Percentiles rank a stretch among this genome's conserved stretches.
phyloP scores from a whole-genome alignment of 257 asterid species.

The Capsicum pubescens region DNA sequence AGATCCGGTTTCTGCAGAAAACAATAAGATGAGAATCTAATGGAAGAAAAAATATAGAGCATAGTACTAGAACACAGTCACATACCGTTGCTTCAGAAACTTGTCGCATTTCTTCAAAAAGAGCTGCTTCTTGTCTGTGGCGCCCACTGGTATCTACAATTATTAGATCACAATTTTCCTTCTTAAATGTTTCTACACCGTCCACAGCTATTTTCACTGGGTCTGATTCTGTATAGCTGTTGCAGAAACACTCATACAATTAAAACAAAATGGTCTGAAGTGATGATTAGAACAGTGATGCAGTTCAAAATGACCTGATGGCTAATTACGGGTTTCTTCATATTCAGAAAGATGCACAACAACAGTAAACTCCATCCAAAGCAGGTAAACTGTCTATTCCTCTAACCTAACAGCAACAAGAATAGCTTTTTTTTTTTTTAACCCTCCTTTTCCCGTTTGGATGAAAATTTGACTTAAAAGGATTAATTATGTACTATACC shows the following conservation, averaged over 20 bases:
- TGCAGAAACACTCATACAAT: slow-evolving; percentile 34
- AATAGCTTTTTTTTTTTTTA: neutral
- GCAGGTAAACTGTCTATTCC: neutral
- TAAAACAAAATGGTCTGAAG: neutral
- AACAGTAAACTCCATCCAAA: slow-evolving; percentile 10
- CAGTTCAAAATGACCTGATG: slow-evolving; percentile 14
- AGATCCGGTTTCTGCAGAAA: slow-evolving; percentile 89
- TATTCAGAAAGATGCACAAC: neutral
- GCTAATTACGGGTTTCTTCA: neutral
- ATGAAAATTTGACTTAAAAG: neutral
- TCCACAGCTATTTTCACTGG: slow-evolving; percentile 93
- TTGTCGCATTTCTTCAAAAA: slow-evolving; percentile 99
- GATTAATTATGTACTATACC: neutral
- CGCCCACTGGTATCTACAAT: slow-evolving; percentile 98
- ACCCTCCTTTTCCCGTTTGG: neutral
- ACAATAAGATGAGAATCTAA: slow-evolving; percentile 25
- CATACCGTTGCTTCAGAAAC: slow-evolving; percentile 89
- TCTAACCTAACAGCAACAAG: slow-evolving; percentile 1
- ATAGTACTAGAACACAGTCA: neutral
- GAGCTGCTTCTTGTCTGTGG: slow-evolving; percentile 97
- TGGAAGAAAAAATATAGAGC: slow-evolving; percentile 9
- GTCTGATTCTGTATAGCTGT: slow-evolving; percentile 98
- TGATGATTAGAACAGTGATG: slow-evolving; percentile 19
- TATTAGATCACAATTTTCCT: slow-evolving; percentile 90
- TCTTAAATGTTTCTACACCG: slow-evolving; percentile 93